phyloP scores from a whole-genome alignment of 2,329 filamentous ascomycete species.

The Hypoxylon sp. region DNA sequence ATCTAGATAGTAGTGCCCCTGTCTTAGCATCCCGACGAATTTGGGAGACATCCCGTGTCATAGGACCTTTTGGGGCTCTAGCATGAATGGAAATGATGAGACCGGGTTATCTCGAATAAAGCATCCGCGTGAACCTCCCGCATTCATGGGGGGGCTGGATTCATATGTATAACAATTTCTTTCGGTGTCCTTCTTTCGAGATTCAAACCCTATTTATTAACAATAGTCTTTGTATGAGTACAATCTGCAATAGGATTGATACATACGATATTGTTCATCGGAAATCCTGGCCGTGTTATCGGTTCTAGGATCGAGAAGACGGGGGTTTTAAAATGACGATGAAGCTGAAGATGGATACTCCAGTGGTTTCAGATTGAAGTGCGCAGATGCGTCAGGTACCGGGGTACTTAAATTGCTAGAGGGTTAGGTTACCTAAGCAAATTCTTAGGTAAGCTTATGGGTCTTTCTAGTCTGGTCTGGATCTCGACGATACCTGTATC shows the following conservation, averaged over 20 bases:
- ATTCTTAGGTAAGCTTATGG: slow-evolving; percentile 1
- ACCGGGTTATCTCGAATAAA: slow-evolving; percentile 4
- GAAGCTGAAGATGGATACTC: slow-evolving; percentile 43
- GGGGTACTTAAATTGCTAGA: not conserved
- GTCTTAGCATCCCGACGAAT: slow-evolving; percentile 13
- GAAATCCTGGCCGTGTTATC: slow-evolving; percentile 16
- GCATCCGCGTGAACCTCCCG: not conserved
- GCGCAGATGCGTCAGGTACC: not conserved
- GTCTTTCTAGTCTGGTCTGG: not conserved
- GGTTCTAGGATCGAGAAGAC: slow-evolving; percentile 11
- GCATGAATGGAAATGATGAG: slow-evolving; percentile 18
- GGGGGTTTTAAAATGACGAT: slow-evolving; percentile 49
- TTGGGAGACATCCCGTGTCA: slow-evolving; percentile 13
- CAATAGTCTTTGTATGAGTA: not conserved
- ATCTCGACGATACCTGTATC: not conserved
- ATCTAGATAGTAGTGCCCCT: slow-evolving; percentile 26
- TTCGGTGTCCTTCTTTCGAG: not conserved
- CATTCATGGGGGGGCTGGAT: not conserved
- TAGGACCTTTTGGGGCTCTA: not conserved
- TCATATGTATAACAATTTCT: not conserved
- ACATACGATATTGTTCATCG: not conserved
- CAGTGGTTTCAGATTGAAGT: slow-evolving; percentile 45
- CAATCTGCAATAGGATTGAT: not conserved
- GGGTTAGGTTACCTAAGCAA: not conserved
- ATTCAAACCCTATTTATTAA: not conserved